These are phyloP conservation scores for Solanum hybrid DNA, from an alignment of 305 asterid species.

Conservation along the genomic window DNA sequence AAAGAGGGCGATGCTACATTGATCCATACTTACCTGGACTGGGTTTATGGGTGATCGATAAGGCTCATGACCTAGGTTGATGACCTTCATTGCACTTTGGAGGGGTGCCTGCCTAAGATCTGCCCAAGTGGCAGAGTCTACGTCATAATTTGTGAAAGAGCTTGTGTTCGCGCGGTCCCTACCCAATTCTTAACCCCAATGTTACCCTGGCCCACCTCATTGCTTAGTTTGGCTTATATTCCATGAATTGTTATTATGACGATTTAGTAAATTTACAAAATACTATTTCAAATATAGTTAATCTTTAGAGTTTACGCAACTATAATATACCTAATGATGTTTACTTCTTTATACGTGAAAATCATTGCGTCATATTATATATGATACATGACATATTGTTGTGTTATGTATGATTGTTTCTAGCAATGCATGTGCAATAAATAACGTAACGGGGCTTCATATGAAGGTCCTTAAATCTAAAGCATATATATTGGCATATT, in stretches of 20 bases:
- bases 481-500: not conserved
- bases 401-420: not conserved
- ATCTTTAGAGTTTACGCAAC: not conserved
- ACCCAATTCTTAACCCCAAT: not conserved
- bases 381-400: not conserved
- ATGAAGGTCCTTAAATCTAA: not conserved
- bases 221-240: not conserved
- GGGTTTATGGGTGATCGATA: constrained; percentile 14
- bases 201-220: not conserved
- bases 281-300: not conserved
- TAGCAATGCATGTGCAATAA: not conserved
- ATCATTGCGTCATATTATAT: not conserved
- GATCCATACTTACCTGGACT: constrained; percentile 21
- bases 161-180: constrained; percentile 15
- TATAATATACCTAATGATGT: not conserved
- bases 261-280: not conserved
- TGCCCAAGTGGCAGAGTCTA: constrained; percentile 17
- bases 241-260: not conserved
- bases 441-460: not conserved
- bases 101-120: constrained; percentile 15
- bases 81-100: constrained; percentile 18
- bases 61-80: constrained; percentile 18
- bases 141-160: constrained; percentile 15
- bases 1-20: too few species aligned
- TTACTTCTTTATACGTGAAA: not conserved